These are phyloP conservation scores for Artemisia argyi DNA, from an alignment of 129 eudicot species.

Conservation along the genomic window DNA sequence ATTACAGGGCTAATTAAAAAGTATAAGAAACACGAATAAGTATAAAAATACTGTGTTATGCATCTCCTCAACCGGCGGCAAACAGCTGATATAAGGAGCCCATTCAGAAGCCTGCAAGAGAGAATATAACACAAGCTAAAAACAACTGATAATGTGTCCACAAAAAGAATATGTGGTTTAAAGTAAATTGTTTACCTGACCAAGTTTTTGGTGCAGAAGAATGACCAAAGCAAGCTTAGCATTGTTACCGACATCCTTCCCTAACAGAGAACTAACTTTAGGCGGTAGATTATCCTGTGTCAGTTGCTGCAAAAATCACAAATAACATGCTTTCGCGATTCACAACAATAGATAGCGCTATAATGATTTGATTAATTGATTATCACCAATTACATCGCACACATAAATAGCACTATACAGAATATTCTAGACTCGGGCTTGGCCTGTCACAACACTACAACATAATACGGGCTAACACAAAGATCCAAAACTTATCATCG, in stretches of 20 bases:
- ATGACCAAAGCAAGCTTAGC: constrained; percentile 80
- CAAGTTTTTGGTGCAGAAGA: constrained; percentile 61
- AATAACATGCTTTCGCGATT: too few relatives aligned
- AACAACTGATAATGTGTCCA: background rate
- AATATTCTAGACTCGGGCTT: too few relatives aligned
- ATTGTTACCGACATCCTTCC: constrained; percentile 47
- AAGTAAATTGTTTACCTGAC: constrained; percentile 44
- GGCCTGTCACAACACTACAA: too few relatives aligned
- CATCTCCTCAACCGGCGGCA: constrained; percentile 66
- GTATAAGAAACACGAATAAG: background rate
- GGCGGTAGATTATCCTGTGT: constrained; percentile 68
- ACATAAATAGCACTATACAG: too few relatives aligned
- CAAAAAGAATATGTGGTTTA: background rate
- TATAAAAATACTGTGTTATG: constrained; percentile 62
- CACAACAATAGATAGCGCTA: too few relatives aligned
- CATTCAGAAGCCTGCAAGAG: constrained; percentile 65
- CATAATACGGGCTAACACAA: background rate
- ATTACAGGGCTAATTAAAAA: background rate
- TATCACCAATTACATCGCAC: too few relatives aligned
- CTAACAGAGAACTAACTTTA: constrained; percentile 43
- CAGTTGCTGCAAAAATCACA: constrained; percentile 51
- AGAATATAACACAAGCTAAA: background rate
- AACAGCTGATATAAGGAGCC: constrained; percentile 78
- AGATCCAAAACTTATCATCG: background rate
- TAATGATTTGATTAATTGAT: too few relatives aligned